Percentiles rank a stretch among this genome's conserved stretches.
These are phyloP conservation scores for Lipomyces mesembrius DNA, from an alignment of 805 yeast genomes.

Conservation along the genomic window DNA sequence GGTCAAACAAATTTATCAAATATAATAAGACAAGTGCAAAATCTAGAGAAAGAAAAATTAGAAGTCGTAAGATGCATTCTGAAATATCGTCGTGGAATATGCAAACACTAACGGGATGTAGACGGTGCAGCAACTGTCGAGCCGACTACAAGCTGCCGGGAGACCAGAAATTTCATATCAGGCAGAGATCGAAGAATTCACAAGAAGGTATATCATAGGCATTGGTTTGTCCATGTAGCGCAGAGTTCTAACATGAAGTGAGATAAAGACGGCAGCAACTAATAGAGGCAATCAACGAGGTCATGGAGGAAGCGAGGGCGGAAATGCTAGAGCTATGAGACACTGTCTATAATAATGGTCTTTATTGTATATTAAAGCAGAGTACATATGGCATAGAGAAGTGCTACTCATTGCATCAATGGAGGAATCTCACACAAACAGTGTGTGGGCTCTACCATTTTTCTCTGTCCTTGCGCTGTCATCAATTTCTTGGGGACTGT, in stretches of 20 bases:
- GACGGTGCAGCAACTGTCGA: constrained; percentile 20
- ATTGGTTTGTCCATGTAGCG: neutral
- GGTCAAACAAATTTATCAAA: constrained; percentile 10
- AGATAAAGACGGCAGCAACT: constrained; percentile 16
- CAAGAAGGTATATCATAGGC: constrained; percentile 1
- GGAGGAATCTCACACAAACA: neutral
- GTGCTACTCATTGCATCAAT: too few relatives aligned
- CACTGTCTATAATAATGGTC: neutral
- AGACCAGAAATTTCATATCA: constrained; percentile 26
- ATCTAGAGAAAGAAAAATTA: constrained; percentile 31
- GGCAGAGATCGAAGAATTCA: constrained; percentile 18
- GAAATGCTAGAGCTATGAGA: constrained; percentile 30
- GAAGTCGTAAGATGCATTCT: constrained; percentile 10
- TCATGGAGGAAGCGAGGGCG: constrained; percentile 34
- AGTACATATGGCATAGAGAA: neutral
- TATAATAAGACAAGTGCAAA: constrained; percentile 30
- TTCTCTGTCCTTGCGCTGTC: too few relatives aligned
- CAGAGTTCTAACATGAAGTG: neutral
- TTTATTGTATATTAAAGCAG: neutral
- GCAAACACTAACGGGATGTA: neutral
- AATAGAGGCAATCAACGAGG: constrained; percentile 28
- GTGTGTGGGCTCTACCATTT: too few relatives aligned
- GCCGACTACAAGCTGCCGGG: constrained; percentile 16
- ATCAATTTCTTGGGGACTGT: too few relatives aligned
- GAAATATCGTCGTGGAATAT: neutral